Percentiles rank a stretch among this genome's conserved stretches.
phyloP scores from a whole-genome alignment of 495 filamentous ascomycete genomes.

The Sabuloglossum arenarium region DNA sequence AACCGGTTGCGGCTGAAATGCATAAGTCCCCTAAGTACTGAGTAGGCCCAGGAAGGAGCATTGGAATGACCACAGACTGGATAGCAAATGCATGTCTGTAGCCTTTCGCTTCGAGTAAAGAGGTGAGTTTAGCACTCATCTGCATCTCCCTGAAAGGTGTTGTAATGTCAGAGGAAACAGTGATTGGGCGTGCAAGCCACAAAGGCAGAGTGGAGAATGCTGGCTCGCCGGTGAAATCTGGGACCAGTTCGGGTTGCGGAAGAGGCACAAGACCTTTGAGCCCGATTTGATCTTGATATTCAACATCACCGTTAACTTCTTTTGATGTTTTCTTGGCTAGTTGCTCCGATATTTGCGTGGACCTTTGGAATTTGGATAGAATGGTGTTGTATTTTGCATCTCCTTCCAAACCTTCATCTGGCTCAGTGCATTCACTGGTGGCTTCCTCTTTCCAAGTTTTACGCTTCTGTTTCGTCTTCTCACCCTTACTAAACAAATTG shows the following conservation, averaged over 20 bases:
- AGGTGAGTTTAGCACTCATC: constrained; percentile 31
- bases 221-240: constrained; percentile 27
- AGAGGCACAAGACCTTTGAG: constrained; percentile 53
- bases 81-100: constrained; percentile 66
- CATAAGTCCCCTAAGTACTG: constrained; percentile 53
- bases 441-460: not conserved
- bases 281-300: constrained; percentile 20
- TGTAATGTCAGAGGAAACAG: constrained; percentile 33
- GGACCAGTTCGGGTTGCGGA: constrained; percentile 47
- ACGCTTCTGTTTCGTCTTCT: not conserved
- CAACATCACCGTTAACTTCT: constrained; percentile 1
- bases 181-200: constrained; percentile 60
- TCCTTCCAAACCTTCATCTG: constrained; percentile 2
- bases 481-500: not conserved
- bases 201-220: constrained; percentile 34
- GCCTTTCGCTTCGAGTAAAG: constrained; percentile 39
- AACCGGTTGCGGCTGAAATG: constrained; percentile 77
- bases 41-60: constrained; percentile 40
- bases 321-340: not conserved
- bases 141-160: constrained; percentile 40
- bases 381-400: constrained; percentile 15
- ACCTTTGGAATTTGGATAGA: constrained; percentile 18
- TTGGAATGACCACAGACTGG: constrained; percentile 59
- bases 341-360: constrained; percentile 10
- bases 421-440: not conserved